Evolutionary conservation across 2,329 filamentous ascomycete species (phyloP), one percentile per base, ranked within the genome.

Genomic region (Diplodia mutila): DNA sequence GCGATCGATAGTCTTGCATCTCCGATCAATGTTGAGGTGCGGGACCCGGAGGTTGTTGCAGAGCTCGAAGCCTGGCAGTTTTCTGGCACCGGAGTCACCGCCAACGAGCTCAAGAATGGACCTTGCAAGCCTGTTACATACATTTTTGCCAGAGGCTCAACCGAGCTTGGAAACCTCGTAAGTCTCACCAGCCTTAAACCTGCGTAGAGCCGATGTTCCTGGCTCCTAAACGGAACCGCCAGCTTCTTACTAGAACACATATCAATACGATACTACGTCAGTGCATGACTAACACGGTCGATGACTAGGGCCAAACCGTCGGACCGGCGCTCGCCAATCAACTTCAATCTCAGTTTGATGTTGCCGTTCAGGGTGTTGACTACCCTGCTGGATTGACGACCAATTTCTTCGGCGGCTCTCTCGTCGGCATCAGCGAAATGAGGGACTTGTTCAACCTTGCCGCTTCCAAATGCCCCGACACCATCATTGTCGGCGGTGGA

Each of bases 401-500:
- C 48, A 81, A 81, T 70, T 69, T 74, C 25, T 71, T 74, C 1
- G 80, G 80, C 5, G 76, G 76, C 2, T 75, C 75, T 18, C 67
- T 69, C 16, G 70, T 69, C 2, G 76, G 77, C 46, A 78, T 81
- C 27, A 68, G 69, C 7, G 74, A 77, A 65, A 78, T 77, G 67
- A 72, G 74, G n/a, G 68, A 72, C 0, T 73, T 81, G 18, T 76
- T 81, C 71, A 74, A 74, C 11, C 63, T 76, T 48, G 80, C 77
- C 4, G 76, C 76, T 53, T 71, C 69, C 5, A 77, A 80, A 49
- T 82, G 80, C 69, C 78, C 79, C 6, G 67, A 73, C 67, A 77
- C 78, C 5, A 74, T 73, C 16, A 71, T 82, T 52, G 75, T 81
- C 18, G 75, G 76, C 18, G 78, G 78, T 21, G 80, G 80, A 5